These are phyloP conservation scores for Schizochytrium sp. DNA, from an alignment of 108 stramenopile genomes.

Conservation along the genomic window DNA sequence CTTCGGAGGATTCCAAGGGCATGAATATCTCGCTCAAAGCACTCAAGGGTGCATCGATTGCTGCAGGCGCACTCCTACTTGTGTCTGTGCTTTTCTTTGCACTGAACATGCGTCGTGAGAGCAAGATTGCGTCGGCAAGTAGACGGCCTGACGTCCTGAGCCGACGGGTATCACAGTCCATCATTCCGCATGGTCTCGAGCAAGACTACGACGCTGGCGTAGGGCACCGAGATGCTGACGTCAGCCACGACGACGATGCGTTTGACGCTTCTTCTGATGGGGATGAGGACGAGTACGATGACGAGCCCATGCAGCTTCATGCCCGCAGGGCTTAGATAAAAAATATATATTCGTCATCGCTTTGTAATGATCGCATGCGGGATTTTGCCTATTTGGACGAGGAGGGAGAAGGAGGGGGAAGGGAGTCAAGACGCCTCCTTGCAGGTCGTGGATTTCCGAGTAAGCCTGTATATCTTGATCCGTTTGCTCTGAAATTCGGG, in stretches of 20 bases:
- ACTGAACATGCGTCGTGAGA: not conserved
- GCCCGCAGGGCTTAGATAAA: not conserved
- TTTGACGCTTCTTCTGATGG: not conserved
- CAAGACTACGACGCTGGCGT: not conserved
- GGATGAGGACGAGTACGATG: not conserved
- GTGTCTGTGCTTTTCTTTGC: not conserved
- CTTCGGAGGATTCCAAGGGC: too few species aligned
- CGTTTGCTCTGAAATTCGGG: not conserved
- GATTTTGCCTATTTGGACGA: too few species aligned
- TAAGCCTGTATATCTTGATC: not conserved
- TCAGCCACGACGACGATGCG: not conserved
- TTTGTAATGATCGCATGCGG: too few species aligned
- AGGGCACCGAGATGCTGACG: not conserved
- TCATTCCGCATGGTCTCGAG: not conserved
- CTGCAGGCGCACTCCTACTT: not conserved
- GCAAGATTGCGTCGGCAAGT: too few species aligned
- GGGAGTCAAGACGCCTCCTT: too few species aligned
- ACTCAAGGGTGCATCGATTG: not conserved
- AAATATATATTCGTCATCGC: too few species aligned
- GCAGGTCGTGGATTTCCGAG: too few species aligned
- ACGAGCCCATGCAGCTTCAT: not conserved
- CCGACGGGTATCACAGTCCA: not conserved
- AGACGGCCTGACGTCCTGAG: not conserved
- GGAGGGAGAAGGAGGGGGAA: too few species aligned
- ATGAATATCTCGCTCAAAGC: too few species aligned